A percentile compares a stretch with the other conserved stretches of the same genome.
Conservation (phyloP, 305 asterid genomes). For the Striga hermonthica region DNA sequence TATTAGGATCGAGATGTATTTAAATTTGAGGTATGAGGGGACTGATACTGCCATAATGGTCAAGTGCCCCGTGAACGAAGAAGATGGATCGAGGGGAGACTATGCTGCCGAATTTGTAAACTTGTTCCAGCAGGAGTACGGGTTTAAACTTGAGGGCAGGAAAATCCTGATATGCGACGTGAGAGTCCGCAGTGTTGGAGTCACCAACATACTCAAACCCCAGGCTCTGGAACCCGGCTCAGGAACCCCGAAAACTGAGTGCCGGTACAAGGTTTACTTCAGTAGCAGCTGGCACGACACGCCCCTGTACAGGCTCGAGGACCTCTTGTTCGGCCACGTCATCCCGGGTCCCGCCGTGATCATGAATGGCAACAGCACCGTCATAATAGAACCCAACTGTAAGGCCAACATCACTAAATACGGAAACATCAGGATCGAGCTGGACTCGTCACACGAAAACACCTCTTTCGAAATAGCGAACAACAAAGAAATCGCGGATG, state of each 20-base stretch:
- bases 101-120: slow-evolving; percentile 75
- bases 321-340: slow-evolving; percentile 58
- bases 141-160: slow-evolving; percentile 77
- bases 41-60: slow-evolving; percentile 95
- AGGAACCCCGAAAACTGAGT: slow-evolving; percentile 45
- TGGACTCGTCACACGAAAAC: slow-evolving; percentile 36
- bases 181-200: slow-evolving; percentile 88
- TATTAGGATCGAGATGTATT: slow-evolving; percentile 66
- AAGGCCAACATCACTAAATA: slow-evolving; percentile 67
- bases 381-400: slow-evolving; percentile 82
- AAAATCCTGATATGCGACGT: slow-evolving; percentile 83
- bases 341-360: slow-evolving; percentile 78
- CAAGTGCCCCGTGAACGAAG: slow-evolving; percentile 43
- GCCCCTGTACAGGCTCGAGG: slow-evolving; percentile 79
- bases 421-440: slow-evolving; percentile 77
- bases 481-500: slow-evolving; percentile 70
- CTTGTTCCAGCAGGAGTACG: slow-evolving; percentile 85
- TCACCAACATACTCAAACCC: slow-evolving; percentile 78
- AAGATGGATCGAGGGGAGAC: slow-evolving; percentile 64
- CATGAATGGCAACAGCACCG: slow-evolving; percentile 96
- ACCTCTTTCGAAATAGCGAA: slow-evolving; percentile 41
- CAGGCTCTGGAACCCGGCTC: slow-evolving; percentile 45
- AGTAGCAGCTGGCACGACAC: slow-evolving; percentile 67
- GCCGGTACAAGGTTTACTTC: slow-evolving; percentile 60
- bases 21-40: slow-evolving; percentile 92